Evolutionary conservation across 352 stramenopile genomes (phyloP), one percentile per base, ranked within the genome.

Genomic region (Phytopythium montanum): DNA sequence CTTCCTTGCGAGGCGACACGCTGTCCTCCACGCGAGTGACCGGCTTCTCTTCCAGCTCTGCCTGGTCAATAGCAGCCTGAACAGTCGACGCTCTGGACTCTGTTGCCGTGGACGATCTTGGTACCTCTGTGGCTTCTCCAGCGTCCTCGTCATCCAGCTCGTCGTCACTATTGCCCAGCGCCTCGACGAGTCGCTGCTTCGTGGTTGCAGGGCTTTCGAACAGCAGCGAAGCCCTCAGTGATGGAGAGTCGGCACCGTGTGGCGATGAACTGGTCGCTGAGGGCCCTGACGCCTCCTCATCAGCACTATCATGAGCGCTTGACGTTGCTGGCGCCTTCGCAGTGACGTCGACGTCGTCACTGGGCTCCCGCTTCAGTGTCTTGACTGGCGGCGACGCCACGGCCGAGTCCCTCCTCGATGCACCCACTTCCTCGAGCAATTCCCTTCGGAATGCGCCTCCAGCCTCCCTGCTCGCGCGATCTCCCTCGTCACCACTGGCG

Each of bases 201-300:
- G 78, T 81, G 21, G 66, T 75, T 41, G 65, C 63, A 25, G 74
- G 73, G 33, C 73, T 86, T 50, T 86, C 73, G 54, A 81, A 81
- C 8, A 78, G 44, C 7, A 78, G 41, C 6, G 65, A 66, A 1
- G 65, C 59, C 18, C 44, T 62, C 19, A 64, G 58, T 6, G 62
- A 60, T n/a, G 65, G 62, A 16, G 65, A 72, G n/a, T 60, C 56
- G 28, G 39, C 57, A 2, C 62, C 65, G 26, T 42, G 16, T 31
- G 31, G 31, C 9, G 51, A 56, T 12, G 29, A 33, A 13, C 14
- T 18, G 29, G 23, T 36, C 36, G 9, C 13, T 14, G 34, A 25
- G 5, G 52, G 25, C 52, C 3, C 34, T 31, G 36, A 23, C 12
- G 52, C 23, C 5, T 21, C 28, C 10, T 25, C 34, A 2, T 41